These are phyloP conservation scores for Ceratocystis colombiana DNA, from an alignment of 2,329 filamentous ascomycete species.

Conservation along the genomic window DNA sequence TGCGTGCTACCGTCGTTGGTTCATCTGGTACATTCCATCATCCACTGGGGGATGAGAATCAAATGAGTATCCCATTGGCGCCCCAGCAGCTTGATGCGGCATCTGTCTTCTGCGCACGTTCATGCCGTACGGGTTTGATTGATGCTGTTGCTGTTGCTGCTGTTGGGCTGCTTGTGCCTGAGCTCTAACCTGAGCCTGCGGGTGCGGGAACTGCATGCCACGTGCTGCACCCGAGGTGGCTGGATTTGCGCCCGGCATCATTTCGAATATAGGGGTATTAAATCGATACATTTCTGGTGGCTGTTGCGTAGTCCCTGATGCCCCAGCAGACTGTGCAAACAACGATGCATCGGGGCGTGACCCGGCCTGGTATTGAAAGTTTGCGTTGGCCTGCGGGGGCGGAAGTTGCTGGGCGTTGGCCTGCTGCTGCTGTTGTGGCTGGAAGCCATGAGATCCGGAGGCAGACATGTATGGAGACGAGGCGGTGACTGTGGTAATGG, in stretches of 20 bases:
- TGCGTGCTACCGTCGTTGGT: constrained; percentile 1
- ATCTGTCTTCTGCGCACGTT: constrained; percentile 7
- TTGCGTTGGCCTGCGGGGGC: constrained; percentile 12
- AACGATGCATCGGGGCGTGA: constrained; percentile 17
- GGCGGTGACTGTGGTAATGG: constrained; percentile 4
- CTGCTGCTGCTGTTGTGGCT: constrained; percentile 10
- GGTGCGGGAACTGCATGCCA: constrained; percentile 19
- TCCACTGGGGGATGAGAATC: constrained; percentile 17
- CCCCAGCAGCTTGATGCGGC: constrained; percentile 4
- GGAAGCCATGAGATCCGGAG: constrained; percentile 15
- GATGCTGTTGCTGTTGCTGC: constrained; percentile 20
- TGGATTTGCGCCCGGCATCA: not conserved
- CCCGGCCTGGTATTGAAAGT: constrained; percentile 10
- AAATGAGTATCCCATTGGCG: constrained; percentile 16
- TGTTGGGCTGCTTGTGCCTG: constrained; percentile 17
- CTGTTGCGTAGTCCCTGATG: constrained; percentile 14
- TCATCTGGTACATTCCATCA: constrained; percentile 15
- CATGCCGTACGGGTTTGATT: constrained; percentile 2
- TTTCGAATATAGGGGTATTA: constrained; percentile 8
- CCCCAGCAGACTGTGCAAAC: constrained; percentile 11
- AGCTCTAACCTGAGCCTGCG: constrained; percentile 11
- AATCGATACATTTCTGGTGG: constrained; percentile 11
- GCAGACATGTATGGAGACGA: constrained; percentile 23
- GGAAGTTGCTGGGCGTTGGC: constrained; percentile 10
- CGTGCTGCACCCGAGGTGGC: not conserved